Percentiles rank a stretch among this genome's conserved stretches.
Evolutionary conservation across 1,284 basidiomycete genomes (phyloP).

Genomic region (Agroathelia rolfsii): DNA sequence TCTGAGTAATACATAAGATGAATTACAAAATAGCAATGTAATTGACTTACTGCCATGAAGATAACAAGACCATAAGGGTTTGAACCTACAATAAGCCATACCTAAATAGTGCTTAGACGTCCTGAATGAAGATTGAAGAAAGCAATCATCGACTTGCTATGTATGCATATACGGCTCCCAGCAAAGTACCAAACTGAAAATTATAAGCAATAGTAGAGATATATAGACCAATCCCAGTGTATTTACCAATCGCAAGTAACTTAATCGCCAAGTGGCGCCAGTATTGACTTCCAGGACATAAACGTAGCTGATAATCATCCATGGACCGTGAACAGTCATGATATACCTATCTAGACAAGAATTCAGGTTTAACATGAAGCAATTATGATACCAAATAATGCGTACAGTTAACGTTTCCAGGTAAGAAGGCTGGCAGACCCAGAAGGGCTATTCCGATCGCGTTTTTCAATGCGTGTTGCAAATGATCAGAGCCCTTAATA

Average conservation of each 20-base stretch:
- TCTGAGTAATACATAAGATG: too few relatives aligned
- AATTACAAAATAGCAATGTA: too few relatives aligned
- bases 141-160: constrained; percentile 27
- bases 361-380: too few relatives aligned
- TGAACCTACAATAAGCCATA: constrained; percentile 27
- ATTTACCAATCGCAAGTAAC: constrained; percentile 36
- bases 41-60: constrained; percentile 30
- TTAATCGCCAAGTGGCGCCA: constrained; percentile 39
- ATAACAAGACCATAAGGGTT: constrained; percentile 37
- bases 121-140: constrained; percentile 1
- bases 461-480: constrained; percentile 38
- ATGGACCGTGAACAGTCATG: constrained; percentile 29
- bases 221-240: too few relatives aligned
- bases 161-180: constrained; percentile 35
- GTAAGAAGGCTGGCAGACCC: constrained; percentile 35
- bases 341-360: too few relatives aligned
- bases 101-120: constrained; percentile 17
- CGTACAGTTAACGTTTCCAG: constrained; percentile 25
- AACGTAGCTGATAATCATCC: constrained; percentile 41
- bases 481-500: constrained; percentile 30
- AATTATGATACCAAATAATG: constrained; percentile 1
- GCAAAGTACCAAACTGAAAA: constrained; percentile 31
- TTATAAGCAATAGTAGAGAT: too few relatives aligned
- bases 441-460: constrained; percentile 34
- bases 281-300: constrained; percentile 44